Conservation (phyloP, 2,329 filamentous ascomycete genomes). For the Hysterium pulicare region DNA sequence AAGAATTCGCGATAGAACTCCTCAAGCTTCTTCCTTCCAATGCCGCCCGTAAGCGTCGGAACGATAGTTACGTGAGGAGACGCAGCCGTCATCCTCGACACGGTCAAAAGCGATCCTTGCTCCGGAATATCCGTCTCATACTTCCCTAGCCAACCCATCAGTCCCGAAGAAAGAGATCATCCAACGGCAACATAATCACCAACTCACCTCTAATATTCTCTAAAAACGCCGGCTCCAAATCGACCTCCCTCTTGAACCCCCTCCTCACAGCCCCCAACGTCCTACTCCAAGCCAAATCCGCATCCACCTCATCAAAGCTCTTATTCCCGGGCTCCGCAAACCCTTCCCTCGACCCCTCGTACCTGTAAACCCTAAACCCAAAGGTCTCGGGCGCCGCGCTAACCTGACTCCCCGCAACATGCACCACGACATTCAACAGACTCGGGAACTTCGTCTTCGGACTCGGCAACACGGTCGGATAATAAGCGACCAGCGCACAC, state of each 20-base stretch:
- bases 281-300: slow-evolving; percentile 42
- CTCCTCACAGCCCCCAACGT: slow-evolving; percentile 37
- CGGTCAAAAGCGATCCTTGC: slow-evolving; percentile 25
- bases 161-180: no score
- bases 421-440: slow-evolving; percentile 37
- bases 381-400: slow-evolving; percentile 32
- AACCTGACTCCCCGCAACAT: slow-evolving; percentile 39
- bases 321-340: slow-evolving; percentile 43
- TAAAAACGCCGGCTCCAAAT: slow-evolving; percentile 31
- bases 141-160: slow-evolving; percentile 12
- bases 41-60: slow-evolving; percentile 44
- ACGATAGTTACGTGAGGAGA: slow-evolving; percentile 36
- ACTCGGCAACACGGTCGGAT: slow-evolving; percentile 37
- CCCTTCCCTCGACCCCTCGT: slow-evolving; percentile 34
- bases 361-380: slow-evolving; percentile 40
- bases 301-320: slow-evolving; percentile 40
- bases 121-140: slow-evolving; percentile 31
- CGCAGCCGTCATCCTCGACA: slow-evolving; percentile 31
- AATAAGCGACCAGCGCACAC: slow-evolving; percentile 42
- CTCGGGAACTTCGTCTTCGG: slow-evolving; percentile 38
- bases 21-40: slow-evolving; percentile 41
- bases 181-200: no score
- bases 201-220: slow-evolving; percentile 27
- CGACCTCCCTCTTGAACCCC: slow-evolving; percentile 33
- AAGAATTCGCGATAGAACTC: slow-evolving; percentile 58